Percentiles rank a stretch among this genome's conserved stretches.
Conservation (phyloP, 140 eudicot species). For the Anethum foeniculum region DNA sequence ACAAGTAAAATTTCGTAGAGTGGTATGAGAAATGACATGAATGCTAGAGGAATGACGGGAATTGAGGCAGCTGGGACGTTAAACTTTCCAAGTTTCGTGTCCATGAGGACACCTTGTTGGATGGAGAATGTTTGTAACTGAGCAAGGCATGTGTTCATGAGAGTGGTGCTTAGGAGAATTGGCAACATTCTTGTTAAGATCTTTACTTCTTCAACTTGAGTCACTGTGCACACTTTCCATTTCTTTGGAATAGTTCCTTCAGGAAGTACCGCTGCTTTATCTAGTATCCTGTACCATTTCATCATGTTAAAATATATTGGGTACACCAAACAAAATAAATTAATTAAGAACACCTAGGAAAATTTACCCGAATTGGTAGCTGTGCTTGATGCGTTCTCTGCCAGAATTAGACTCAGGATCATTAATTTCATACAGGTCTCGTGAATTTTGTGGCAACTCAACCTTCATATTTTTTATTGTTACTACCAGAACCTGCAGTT, state of each 20-base stretch:
- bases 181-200: conserved; percentile 26
- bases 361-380: conserved; percentile 17
- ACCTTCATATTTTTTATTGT: conserved; percentile 3
- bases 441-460: conserved; percentile 4
- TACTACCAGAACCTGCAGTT: conserved; percentile 13
- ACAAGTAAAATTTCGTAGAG: conserved; percentile 20
- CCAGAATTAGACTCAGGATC: background rate
- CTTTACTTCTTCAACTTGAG: conserved; percentile 31
- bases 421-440: conserved; percentile 14
- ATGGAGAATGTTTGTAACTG: conserved; percentile 41
- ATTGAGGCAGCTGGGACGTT: conserved; percentile 28
- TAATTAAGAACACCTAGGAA: no score
- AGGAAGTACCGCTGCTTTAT: conserved; percentile 19
- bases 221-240: conserved; percentile 29
- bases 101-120: conserved; percentile 23
- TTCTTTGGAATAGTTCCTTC: conserved; percentile 6
- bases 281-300: conserved; percentile 21
- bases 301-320: background rate
- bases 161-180: conserved; percentile 23
- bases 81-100: conserved; percentile 18
- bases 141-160: conserved; percentile 30
- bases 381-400: conserved; percentile 8
- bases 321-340: background rate
- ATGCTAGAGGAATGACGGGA: conserved; percentile 22
- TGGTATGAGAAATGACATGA: conserved; percentile 26